Evolutionary conservation across 1,284 basidiomycete genomes (phyloP), one percentile per base, ranked within the genome.

Genomic region (Moniliella sp.): DNA sequence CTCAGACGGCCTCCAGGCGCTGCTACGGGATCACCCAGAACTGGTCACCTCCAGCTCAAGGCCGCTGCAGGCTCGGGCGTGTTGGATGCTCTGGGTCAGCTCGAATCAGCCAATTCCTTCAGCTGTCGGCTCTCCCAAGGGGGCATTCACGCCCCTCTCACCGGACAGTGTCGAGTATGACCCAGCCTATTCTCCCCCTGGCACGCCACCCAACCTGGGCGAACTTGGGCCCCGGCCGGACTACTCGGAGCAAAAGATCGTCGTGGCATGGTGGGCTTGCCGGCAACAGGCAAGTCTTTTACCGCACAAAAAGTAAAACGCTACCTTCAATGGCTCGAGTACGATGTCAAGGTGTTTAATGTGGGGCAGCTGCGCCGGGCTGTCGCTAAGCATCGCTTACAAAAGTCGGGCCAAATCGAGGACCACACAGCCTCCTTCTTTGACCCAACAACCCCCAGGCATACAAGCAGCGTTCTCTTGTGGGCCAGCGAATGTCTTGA

Each of bases 221-320:
- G n/a, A n/a, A n/a, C n/a, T n/a, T n/a, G n/a, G n/a, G n/a, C 83
- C 2, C n/a, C n/a, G n/a, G n/a, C n/a, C n/a, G n/a, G n/a, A n/a
- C n/a, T n/a, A n/a, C n/a, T n/a, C n/a, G n/a, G 84, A 91, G 52
- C n/a, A n/a, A n/a, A 97, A 97, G 70, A 93, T 99, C 47, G 84
- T 99, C 5, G 73, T 97, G 88, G 86, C 3, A 94, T 94, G 83
- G 88, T 83, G 12, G 54, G 54, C 18, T 44, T 57, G 18, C 54
- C 54, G 1, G 54, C 54, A 5, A 37, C 53, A 12, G 54, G 54
- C 36, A 57, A 57, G 40, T 45, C 42, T 31, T 57, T 52, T 25
- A 45, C 56, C n/a, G 47, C 45, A 32, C 56, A 57, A 35, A 54
- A 53, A 28, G 47, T 57, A 25, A 53, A 56, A 46, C 44, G 55